These are phyloP conservation scores for Nepenthes gracilis DNA, from an alignment of 148 eudicot species.

Conservation along the genomic window DNA sequence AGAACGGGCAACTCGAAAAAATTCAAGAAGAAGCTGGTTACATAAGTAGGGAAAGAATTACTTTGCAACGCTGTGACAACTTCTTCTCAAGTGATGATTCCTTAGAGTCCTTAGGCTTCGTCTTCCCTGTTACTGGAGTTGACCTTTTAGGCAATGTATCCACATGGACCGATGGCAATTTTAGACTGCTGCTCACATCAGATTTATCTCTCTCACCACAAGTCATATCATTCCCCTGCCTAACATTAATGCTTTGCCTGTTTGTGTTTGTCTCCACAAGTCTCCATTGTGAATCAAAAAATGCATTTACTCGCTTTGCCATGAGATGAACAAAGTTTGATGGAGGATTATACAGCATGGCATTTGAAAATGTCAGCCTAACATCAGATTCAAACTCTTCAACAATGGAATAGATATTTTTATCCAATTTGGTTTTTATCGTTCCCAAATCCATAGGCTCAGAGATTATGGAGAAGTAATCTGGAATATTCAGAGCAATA, in stretches of 20 bases:
- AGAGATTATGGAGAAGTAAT: conserved; percentile 56
- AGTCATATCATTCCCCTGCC: conserved; percentile 3
- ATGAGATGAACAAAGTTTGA: conserved; percentile 25
- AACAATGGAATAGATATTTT: conserved; percentile 23
- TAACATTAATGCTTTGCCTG: conserved; percentile 7
- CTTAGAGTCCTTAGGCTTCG: background rate
- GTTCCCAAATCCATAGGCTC: conserved; percentile 97
- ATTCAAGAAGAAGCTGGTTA: background rate
- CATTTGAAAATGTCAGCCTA: conserved; percentile 70
- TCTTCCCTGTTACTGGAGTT: background rate
- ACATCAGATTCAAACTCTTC: conserved; percentile 77
- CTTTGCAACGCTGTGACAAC: background rate
- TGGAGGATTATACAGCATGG: conserved; percentile 79
- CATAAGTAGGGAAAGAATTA: background rate
- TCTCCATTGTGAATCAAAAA: conserved; percentile 44
- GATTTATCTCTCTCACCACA: background rate
- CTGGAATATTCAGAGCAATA: conserved; percentile 38
- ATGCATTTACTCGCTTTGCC: conserved; percentile 38
- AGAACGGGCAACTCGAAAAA: background rate
- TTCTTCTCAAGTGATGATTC: background rate
- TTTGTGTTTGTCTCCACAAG: conserved; percentile 28
- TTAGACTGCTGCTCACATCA: background rate
- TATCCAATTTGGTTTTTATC: conserved; percentile 33
- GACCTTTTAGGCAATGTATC: conserved; percentile 3
- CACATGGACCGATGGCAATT: background rate